Conservation (phyloP, 768 basidiomycete genomes). For the Rubroboletus satanas region DNA sequence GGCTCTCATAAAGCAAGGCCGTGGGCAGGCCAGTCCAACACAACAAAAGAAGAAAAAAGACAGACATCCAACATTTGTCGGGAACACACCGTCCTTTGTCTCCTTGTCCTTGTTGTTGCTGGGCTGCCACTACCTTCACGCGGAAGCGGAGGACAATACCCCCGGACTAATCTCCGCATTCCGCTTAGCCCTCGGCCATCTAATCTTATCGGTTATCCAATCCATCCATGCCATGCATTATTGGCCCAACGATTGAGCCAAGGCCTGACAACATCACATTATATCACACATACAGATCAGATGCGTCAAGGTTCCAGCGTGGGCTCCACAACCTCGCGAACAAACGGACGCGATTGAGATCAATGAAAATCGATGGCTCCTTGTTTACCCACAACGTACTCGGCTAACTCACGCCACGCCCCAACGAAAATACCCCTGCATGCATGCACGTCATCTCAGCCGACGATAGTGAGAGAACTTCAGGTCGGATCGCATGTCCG, state of each 20-base stretch:
- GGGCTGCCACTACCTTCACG: not conserved
- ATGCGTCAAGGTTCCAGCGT: constrained; percentile 28
- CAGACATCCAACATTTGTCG: not conserved
- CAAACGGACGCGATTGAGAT: constrained; percentile 9
- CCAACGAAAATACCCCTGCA: constrained; percentile 14
- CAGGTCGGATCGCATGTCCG: constrained; percentile 18
- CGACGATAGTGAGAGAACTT: constrained; percentile 11
- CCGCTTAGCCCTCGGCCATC: constrained; percentile 17
- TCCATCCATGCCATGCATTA: constrained; percentile 9
- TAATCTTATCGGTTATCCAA: constrained; percentile 28
- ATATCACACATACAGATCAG: constrained; percentile 21
- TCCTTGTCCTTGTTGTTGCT: not conserved
- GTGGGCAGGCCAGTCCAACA: not conserved
- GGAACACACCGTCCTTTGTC: not conserved
- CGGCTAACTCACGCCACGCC: constrained; percentile 25
- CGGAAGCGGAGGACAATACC: not conserved
- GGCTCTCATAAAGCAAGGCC: constrained; percentile 15
- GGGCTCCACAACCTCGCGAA: constrained; percentile 29
- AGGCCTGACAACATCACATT: constrained; percentile 4
- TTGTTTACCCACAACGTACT: constrained; percentile 26
- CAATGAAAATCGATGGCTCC: constrained; percentile 10
- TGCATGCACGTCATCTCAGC: constrained; percentile 17
- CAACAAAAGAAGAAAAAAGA: not conserved
- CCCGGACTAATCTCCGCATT: constrained; percentile 8
- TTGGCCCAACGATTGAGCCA: constrained; percentile 2